Base-by-base conservation (phyloP, 805 yeast genomes). In the Cyberlindnera euphorbiiphila region DNA sequence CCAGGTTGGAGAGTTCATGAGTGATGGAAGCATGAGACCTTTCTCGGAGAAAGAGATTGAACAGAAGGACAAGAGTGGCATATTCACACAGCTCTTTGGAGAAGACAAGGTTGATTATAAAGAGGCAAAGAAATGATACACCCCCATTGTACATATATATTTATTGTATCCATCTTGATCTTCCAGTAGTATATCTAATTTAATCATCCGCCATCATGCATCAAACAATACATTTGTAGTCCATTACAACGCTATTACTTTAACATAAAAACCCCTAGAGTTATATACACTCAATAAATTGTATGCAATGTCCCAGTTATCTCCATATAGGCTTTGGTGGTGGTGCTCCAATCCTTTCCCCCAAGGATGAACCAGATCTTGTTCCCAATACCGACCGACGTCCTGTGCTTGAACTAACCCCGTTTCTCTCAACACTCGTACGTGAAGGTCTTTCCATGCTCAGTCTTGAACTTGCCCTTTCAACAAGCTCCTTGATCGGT, bases 1-100 rank as follows among this genome's bases (percentile, higher is more conserved):
- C 3, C 57, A 47, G 24, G 35, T 41, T 3, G 57, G 55, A 13
- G 57, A 52, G 29, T 34, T 49, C n/a, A 42, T 52, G 51, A 29
- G 25, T 11, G 57, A 52, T 32, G 57, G 57, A 7, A 42, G 44
- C 12, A 43, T 52, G 7, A 43, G 57, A 25, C 36, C 41, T 10
- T 52, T 49, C 31, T 34, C 47, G 1, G 32, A 42, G 14, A 41
- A 47, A 13, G 57, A 52, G 34, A 46, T 51, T 16, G 50, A 44
- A 32, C 37, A 45, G 25, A 46, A 30, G 17, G 57, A 52, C 27
- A 46, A 49, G 27, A 34, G 34, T 8, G 43, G 54, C 28, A 27
- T 40, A 9, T 42, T 50, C 26, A 49, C 55, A 1, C 29, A 17
- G 39, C 16, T 51, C 14, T 52, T 52, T 25, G 57, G 57, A 1